phyloP scores from a whole-genome alignment of 23 red algal genomes.

The Gracilaria caudata region DNA sequence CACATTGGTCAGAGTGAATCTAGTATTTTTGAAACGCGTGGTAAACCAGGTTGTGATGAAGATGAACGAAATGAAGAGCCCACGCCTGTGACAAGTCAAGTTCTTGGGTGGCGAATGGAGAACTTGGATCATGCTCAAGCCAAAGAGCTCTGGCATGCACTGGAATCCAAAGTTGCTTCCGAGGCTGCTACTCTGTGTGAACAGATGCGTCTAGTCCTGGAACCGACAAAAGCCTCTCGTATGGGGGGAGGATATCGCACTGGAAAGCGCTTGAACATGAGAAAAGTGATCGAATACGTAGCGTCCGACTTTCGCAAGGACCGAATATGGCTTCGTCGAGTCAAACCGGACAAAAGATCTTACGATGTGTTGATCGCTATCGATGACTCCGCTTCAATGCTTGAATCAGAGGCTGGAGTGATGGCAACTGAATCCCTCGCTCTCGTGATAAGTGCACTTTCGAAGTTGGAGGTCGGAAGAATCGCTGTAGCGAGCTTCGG shows the following conservation, averaged over 20 bases:
- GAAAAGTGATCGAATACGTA: conserved; percentile 93
- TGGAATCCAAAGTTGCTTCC: conserved; percentile 51
- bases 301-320: conserved; percentile 90
- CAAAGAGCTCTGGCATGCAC: conserved; percentile 51
- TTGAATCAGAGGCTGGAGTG: conserved; percentile 77
- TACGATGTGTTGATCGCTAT: conserved; percentile 96
- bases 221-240: conserved; percentile 68
- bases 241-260: conserved; percentile 89
- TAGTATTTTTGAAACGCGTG: background rate
- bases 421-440: conserved; percentile 86
- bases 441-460: conserved; percentile 73
- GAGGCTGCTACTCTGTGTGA: conserved; percentile 75
- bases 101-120: conserved; percentile 14
- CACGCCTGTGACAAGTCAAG: background rate
- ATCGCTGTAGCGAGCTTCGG: conserved; percentile 92
- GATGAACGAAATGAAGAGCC: background rate
- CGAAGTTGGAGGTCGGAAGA: conserved; percentile 83
- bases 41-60: background rate
- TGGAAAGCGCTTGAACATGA: conserved; percentile 95
- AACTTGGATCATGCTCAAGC: conserved; percentile 33
- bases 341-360: conserved; percentile 77
- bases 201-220: conserved; percentile 84
- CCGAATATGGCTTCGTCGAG: conserved; percentile 95
- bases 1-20: background rate
- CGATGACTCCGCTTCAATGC: conserved; percentile 97